Evolutionary conservation across 2,329 filamentous ascomycete species (phyloP), one percentile per base, ranked within the genome.

Genomic region (Malbranchea zuffiana): DNA sequence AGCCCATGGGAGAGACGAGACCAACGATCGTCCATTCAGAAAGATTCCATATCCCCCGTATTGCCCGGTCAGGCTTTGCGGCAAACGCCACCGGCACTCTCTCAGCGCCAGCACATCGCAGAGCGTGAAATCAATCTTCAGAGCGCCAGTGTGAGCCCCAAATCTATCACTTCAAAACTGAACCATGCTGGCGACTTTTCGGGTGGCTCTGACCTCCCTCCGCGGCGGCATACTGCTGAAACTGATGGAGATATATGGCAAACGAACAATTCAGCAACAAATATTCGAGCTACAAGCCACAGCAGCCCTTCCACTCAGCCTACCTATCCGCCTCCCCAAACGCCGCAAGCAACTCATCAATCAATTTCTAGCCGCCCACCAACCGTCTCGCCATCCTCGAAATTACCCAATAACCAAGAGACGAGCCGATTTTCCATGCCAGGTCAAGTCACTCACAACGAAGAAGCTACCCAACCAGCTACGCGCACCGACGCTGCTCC

Each of bases 61-160:
- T 40, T 50, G 11, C 51, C 52, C 13, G 43, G 47, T 8, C 47
- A 50, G 6, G 34, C 49, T 25, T 50, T 53, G 33, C 50, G 56
- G 59, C 72, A 52, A 67, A 69, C 65, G 58, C 51, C 51, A 12
- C 50, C 50, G 5, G 57, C 59, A 16, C 48, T 48, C 7, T 47
- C 48, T 11, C 44, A 53, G 17, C 50, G 48, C 8, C 48, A 48
- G 30, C 55, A 62, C 28, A 64, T 69, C 40, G 69, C 71, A 28
- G 67, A 69, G 32, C 69, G 69, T 45, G 79, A 84, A 16, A 31
- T 31, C 38, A 72, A 80, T 50, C 81, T 82, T 43, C 67, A 72
- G 33, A 83, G 78, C 54, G 57, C 80, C 36, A 87, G 81, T 51
- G 75, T 88, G 34, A 88, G 82, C 54, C 83, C 84, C 19, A 86